Base-by-base conservation (phyloP, 768 basidiomycete genomes). In the Tylopilus felleus region DNA sequence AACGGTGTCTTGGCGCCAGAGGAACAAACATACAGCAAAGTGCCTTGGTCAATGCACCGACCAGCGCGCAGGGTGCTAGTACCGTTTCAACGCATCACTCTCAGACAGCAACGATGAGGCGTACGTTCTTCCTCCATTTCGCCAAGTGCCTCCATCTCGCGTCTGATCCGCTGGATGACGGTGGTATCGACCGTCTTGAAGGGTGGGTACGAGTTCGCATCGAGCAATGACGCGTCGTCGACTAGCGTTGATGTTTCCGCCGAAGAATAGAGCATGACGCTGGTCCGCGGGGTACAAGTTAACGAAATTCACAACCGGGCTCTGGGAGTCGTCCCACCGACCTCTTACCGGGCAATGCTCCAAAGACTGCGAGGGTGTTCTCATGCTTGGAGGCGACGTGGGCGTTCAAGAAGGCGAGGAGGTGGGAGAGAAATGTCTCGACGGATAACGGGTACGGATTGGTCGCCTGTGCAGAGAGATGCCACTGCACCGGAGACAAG, bases 281-380 rank as follows among this genome's bases (percentile, higher is more conserved):
- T 94, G 65, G 61, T 22, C 56, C 47, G 22, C 31, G 51, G 28
- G 3, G 29, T 5, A 35, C 8, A 22, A 22, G 19, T 47, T 14
- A 49, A 46, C 44, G 8, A 14, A 12, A 41, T n/a, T n/a, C 45
- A 47, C 41, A 9, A 3, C 16, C 16, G 16, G 33, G 21, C 6
- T n/a, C 28, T 17, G 14, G 8, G 31, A 16, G 13, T 21, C n/a
- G 47, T 44, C 36, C 44, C n/a, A 63, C 75, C 27, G 5, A 90
- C 92, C 90, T 93, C 71, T 85, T 86, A 21, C 83, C 84, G 1
- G 90, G 90, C 44, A 93, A 77, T 5, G 95, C 96, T 8, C 84
- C 96, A 67, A 93, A 96, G 51, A 98, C 89, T 7, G 93, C 90
- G 36, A 99, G 78, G 5, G 89, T 82, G 67, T 99, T 99, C 69